These are phyloP conservation scores for Alternaria angustiovoidea DNA, from an alignment of 2,329 filamentous ascomycete genomes.

Conservation along the genomic window DNA sequence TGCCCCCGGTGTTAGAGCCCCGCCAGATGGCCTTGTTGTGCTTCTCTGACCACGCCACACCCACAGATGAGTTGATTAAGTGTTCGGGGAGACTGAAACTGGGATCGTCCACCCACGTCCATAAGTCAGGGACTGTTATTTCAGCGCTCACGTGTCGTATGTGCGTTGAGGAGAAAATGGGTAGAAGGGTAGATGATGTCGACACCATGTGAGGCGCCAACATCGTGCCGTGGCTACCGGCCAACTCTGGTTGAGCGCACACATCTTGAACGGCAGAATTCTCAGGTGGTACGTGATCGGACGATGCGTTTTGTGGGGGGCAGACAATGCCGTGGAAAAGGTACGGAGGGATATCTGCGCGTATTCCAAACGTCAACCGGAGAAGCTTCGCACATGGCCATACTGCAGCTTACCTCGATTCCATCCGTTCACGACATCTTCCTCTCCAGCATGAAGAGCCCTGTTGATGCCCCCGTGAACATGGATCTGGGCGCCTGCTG, in stretches of 20 bases:
- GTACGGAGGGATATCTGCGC: not conserved
- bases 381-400: not conserved
- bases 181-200: not conserved
- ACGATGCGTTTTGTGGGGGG: not conserved
- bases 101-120: not conserved
- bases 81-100: not conserved
- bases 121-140: not conserved
- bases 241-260: not conserved
- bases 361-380: not conserved
- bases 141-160: not conserved
- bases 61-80: not conserved
- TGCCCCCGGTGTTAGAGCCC: not conserved
- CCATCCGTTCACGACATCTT: not conserved
- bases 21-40: constrained; percentile 1
- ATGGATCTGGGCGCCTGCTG: not conserved
- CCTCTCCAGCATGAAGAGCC: not conserved
- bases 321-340: not conserved
- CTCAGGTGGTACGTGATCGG: not conserved
- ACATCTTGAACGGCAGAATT: not conserved
- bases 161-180: not conserved
- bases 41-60: constrained; percentile 1
- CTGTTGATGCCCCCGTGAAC: not conserved
- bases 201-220: not conserved
- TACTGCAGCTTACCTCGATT: not conserved
- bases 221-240: not conserved